Conservation (phyloP, 1,284 basidiomycete genomes). For the Ceratobasidium sp. region DNA sequence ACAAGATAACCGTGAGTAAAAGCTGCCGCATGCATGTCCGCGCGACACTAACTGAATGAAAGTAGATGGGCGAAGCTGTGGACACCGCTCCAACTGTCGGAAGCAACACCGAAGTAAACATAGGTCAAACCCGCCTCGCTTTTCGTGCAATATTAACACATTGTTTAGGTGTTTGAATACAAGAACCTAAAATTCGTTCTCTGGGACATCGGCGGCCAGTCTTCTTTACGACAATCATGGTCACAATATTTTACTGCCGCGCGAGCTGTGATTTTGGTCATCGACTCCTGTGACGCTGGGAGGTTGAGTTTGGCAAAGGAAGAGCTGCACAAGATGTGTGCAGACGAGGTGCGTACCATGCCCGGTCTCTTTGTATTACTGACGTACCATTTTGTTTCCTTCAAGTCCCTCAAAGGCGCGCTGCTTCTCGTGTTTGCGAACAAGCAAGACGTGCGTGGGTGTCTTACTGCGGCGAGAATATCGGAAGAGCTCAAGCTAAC, state of each 20-base stretch:
- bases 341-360: slow-evolving; percentile 49
- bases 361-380: not conserved
- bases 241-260: slow-evolving; percentile 52
- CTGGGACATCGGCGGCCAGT: slow-evolving; percentile 55
- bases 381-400: not conserved
- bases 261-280: slow-evolving; percentile 53
- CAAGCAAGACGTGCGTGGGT: slow-evolving; percentile 68
- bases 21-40: not conserved
- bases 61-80: slow-evolving; percentile 51
- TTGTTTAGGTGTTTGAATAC: slow-evolving; percentile 48
- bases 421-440: slow-evolving; percentile 68
- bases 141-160: not conserved
- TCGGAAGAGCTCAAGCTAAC: slow-evolving; percentile 42
- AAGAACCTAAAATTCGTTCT: slow-evolving; percentile 54
- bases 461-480: slow-evolving; percentile 43
- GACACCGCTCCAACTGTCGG: slow-evolving; percentile 55
- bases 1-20: slow-evolving; percentile 42
- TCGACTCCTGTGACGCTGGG: slow-evolving; percentile 53
- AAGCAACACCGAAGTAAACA: slow-evolving; percentile 49
- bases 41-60: not conserved
- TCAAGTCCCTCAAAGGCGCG: slow-evolving; percentile 41
- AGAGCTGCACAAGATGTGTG: slow-evolving; percentile 53
- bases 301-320: slow-evolving; percentile 45
- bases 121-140: too few species aligned
- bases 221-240: slow-evolving; percentile 52